Base-by-base conservation (phyloP, 257 asterid species). In the Scutellaria baicalensis region DNA sequence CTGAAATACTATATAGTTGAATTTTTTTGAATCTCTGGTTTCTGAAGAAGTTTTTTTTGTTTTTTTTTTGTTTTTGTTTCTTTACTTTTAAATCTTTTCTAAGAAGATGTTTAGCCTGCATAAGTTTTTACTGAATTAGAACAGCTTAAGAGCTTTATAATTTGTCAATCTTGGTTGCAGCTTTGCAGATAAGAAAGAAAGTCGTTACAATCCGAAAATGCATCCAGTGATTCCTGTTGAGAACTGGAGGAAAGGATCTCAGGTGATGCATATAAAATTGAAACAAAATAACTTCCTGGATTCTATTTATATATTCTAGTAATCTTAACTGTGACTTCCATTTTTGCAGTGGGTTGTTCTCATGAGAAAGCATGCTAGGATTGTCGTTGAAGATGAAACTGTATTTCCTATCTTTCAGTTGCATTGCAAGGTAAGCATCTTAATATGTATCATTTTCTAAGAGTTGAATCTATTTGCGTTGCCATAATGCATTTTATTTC, bases 161-260 rank as follows among this genome's bases (percentile, higher is more conserved):
- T 59, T 43, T 48, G 48, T 70, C 64, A 71, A 68, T 51, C 35
- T 50, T 75, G 70, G 66, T 51, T 77, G 67, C 95, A 93, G 99
- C 78, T 93, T 93, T 81, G 89, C 97, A 74, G 97, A 93, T 79
- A 87, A 85, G 47, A 93, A 89, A 80, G 90, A 89, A 79, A 82
- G 93, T 55, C 97, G 97, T 27, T 93, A 93, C 85, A 93, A 93
- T 81, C 97, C 96, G n/a, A 93, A 84, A 84, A 93, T 93, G 99
- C 83, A 91, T 79, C 97, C 96, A 17, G 77, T 79, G 45, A 78
- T 93, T 82, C 91, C 91, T 65, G 91, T 84, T 76, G 77, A 80
- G 55, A 78, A 80, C 80, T 93, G 99, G 99, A 87, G 96, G 82
- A 93, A 93, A 81, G 99, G 99, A 72, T 93, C 99, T 69, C 99